Percentiles rank a stretch among this genome's conserved stretches.
These are phyloP conservation scores for Achaetomiella virescens DNA, from an alignment of 495 filamentous ascomycete species.

Conservation along the genomic window DNA sequence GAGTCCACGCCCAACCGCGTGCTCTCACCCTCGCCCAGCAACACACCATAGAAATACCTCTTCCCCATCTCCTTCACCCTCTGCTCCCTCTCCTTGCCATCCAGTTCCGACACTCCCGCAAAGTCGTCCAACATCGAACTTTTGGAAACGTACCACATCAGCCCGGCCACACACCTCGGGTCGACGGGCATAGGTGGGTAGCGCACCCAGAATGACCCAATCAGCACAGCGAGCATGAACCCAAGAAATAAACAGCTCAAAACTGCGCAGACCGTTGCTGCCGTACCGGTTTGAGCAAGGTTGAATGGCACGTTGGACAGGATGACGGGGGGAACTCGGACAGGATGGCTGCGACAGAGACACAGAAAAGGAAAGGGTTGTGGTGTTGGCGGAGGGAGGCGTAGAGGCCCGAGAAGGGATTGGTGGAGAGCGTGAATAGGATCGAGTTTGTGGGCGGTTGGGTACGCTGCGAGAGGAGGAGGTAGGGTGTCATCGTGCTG, in stretches of 20 bases:
- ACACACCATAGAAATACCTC: slow-evolving; percentile 29
- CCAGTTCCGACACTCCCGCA: slow-evolving; percentile 23
- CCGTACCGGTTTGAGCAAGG: slow-evolving; percentile 23
- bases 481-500: slow-evolving; percentile 26
- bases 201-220: slow-evolving; percentile 21
- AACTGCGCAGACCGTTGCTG: slow-evolving; percentile 24
- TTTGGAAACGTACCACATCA: slow-evolving; percentile 30
- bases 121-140: slow-evolving; percentile 23
- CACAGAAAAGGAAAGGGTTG: slow-evolving; percentile 20
- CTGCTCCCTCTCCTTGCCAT: slow-evolving; percentile 13
- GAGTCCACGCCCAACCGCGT: slow-evolving; percentile 26
- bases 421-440: slow-evolving; percentile 24
- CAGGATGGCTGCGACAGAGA: slow-evolving; percentile 22
- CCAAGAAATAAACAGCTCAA: slow-evolving; percentile 18
- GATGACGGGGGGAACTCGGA: slow-evolving; percentile 31
- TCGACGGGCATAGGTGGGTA: slow-evolving; percentile 35
- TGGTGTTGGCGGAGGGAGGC: slow-evolving; percentile 17
- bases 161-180: slow-evolving; percentile 28
- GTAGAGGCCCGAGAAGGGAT: slow-evolving; percentile 31
- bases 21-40: slow-evolving; percentile 15
- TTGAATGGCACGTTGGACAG: slow-evolving; percentile 33
- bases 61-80: slow-evolving; percentile 18
- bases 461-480: slow-evolving; percentile 19
- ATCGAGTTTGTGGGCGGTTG: slow-evolving; percentile 22
- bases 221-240: slow-evolving; percentile 22